These are phyloP conservation scores for Aspergillus fischeri DNA, from an alignment of 2,329 filamentous ascomycete species.

Conservation along the genomic window DNA sequence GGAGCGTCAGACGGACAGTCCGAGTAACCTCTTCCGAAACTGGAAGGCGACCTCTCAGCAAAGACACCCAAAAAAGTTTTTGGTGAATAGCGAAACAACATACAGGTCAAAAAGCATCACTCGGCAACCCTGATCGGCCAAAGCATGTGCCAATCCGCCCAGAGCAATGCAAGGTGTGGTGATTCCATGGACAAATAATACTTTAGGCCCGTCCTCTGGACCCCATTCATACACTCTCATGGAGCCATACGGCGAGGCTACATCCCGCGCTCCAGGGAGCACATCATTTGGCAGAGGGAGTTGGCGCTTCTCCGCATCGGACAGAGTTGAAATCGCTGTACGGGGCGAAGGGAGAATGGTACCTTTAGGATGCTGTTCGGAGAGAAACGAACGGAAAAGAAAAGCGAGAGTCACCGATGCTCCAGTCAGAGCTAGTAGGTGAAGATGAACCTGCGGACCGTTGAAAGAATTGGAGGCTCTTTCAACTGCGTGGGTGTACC, in stretches of 20 bases:
- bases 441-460: conserved; percentile 27
- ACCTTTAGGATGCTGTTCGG: conserved; percentile 8
- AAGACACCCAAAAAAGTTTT: background rate
- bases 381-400: conserved; percentile 26
- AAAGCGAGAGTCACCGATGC: conserved; percentile 33
- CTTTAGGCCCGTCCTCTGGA: conserved; percentile 64
- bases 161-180: conserved; percentile 71
- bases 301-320: conserved; percentile 33
- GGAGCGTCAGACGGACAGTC: conserved; percentile 63
- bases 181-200: conserved; percentile 76
- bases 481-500: conserved; percentile 33
- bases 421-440: conserved; percentile 32
- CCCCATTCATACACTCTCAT: conserved; percentile 79
- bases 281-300: conserved; percentile 66
- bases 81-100: conserved; percentile 1
- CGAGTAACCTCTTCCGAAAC: conserved; percentile 68
- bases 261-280: conserved; percentile 60
- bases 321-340: conserved; percentile 27
- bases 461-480: conserved; percentile 30
- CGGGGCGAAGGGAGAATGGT: conserved; percentile 35
- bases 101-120: conserved; percentile 72
- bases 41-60: conserved; percentile 11
- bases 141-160: conserved; percentile 59
- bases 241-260: conserved; percentile 59
- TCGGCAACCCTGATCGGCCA: conserved; percentile 64